Conservation (phyloP, 768 basidiomycete species). For the Mycena filopes region DNA sequence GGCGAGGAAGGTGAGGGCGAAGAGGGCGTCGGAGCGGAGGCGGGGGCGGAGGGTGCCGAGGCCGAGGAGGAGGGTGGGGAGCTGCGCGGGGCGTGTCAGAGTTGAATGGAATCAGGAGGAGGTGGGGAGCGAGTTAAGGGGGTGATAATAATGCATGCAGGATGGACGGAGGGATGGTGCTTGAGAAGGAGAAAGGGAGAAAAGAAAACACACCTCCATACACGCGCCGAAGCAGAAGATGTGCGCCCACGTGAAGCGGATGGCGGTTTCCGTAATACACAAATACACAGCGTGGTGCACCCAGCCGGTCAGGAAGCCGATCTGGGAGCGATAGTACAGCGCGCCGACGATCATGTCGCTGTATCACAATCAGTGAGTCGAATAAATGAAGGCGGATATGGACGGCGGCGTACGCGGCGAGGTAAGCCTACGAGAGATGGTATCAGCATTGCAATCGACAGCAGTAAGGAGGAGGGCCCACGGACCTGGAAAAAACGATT, state of each 20-base stretch:
- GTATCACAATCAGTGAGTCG: background rate
- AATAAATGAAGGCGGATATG: constrained; percentile 40
- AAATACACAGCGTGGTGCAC: constrained; percentile 57
- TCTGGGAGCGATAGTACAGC: constrained; percentile 50
- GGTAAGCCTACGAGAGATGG: background rate
- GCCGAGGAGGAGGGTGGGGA: constrained; percentile 66
- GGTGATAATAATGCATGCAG: no score
- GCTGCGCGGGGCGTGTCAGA: constrained; percentile 37
- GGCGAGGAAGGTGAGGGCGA: constrained; percentile 60
- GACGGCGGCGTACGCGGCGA: constrained; percentile 47
- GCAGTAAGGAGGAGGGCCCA: background rate
- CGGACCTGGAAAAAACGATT: constrained; percentile 48
- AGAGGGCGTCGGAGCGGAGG: constrained; percentile 59
- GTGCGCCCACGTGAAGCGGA: constrained; percentile 42
- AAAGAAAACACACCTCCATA: constrained; percentile 19
- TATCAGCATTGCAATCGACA: background rate
- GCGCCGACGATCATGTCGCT: constrained; percentile 53
- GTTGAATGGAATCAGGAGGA: background rate
- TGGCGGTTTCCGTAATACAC: constrained; percentile 46
- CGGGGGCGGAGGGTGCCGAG: constrained; percentile 54
- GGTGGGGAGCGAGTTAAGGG: no score
- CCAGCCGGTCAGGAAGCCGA: constrained; percentile 61
- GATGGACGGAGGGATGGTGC: background rate
- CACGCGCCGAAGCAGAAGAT: constrained; percentile 52
- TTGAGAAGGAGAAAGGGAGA: background rate